Base-by-base conservation (phyloP, 495 filamentous ascomycete species). In the Penicillium canariense region DNA sequence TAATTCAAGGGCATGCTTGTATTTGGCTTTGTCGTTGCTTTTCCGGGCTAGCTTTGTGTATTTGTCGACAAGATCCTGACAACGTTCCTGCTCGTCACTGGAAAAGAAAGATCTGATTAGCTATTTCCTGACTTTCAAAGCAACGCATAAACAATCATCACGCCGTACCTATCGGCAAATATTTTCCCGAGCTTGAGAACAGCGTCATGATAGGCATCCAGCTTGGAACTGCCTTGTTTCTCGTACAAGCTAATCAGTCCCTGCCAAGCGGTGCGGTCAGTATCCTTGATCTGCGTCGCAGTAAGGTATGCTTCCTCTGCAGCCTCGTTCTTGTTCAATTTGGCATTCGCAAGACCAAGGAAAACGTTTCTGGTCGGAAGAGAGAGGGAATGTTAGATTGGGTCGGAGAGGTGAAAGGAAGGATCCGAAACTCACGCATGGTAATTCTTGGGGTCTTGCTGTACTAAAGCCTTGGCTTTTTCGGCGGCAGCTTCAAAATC, bases 231-330 rank as follows among this genome's bases (percentile, higher is more conserved):
- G 4, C 81, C 83, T 62, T 91, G 88, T 54, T 81, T 86, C 62
- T 96, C 89, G 63, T 93, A 96, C 10, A 97, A 63, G 56, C 82
- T 87, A 63, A 94, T 80, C n/a, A 97, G 74, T 5, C 94, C 94
- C 71, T 94, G 87, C 92, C 91, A 97, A 57, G 88, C 87, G 51
- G 90, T 82, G 35, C 79, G 72, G 36, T 89, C 87, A 15, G 76
- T 71, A 10, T 72, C 66, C 50, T 87, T 88, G 30, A 82, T 72
- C 15, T 70, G 71, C n/a, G 88, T 84, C 4, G 94, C 93, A 23
- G 83, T 70, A n/a, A 80, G 70, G 66, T 97, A 97, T 1, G 84
- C 82, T 28, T 74, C 76, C 57, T 91, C 91, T 2, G 91, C 83
- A 27, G 89, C 85, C 1, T 87, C 81, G 28, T 74, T 71, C 50